Evolutionary conservation across 2,329 filamentous ascomycete species (phyloP).

Genomic region (Cladosporium oxysporum): DNA sequence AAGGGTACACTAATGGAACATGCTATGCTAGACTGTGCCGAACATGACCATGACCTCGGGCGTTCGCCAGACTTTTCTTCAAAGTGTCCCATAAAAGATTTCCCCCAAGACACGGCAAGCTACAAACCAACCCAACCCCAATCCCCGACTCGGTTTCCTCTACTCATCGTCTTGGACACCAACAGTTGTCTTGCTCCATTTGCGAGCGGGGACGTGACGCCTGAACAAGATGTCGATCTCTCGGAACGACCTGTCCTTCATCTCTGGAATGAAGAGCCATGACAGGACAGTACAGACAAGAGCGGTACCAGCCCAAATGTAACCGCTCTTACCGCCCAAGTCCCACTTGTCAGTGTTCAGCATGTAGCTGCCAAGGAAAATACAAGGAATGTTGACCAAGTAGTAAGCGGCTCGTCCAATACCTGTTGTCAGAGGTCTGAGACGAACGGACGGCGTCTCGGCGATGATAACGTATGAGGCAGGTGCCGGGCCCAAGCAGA

Average conservation of each 20-base stretch:
- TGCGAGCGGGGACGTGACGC: constrained; percentile 55
- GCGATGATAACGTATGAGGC: constrained; percentile 68
- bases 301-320: constrained; percentile 61
- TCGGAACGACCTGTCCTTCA: constrained; percentile 60
- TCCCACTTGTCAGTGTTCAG: constrained; percentile 55
- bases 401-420: constrained; percentile 66
- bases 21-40: background rate
- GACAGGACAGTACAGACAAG: constrained; percentile 54
- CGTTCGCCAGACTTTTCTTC: background rate
- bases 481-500: constrained; percentile 63
- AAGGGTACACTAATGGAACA: background rate
- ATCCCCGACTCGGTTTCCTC: background rate
- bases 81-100: background rate
- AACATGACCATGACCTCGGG: background rate
- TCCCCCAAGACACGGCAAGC: background rate
- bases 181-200: constrained; percentile 58
- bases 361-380: constrained; percentile 63
- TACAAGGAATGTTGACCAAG: constrained; percentile 65
- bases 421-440: constrained; percentile 65
- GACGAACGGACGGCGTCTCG: constrained; percentile 66
- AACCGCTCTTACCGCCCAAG: constrained; percentile 58
- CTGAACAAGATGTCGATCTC: constrained; percentile 64
- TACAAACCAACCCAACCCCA: background rate
- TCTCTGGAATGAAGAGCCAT: constrained; percentile 56
- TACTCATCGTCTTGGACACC: constrained; percentile 57